A percentile compares a stretch with the other conserved stretches of the same genome.
phyloP scores from a whole-genome alignment of 2,329 filamentous ascomycete species.

The Aspergillus vadensis region DNA sequence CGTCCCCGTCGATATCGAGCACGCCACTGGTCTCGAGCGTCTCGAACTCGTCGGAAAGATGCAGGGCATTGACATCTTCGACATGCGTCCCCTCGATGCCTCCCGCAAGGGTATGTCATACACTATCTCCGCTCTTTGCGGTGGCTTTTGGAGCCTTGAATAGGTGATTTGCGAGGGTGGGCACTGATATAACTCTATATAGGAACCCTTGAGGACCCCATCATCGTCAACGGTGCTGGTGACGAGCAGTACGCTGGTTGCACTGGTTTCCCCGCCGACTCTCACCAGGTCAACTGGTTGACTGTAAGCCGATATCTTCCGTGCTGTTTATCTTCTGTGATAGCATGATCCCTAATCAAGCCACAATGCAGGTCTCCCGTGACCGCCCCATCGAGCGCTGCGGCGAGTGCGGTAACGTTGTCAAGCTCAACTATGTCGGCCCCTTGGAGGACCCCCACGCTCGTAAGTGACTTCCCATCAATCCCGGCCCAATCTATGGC shows the following conservation, averaged over 20 bases:
- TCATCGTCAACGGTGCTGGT: slow-evolving; percentile 85
- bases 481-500: not conserved
- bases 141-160: not conserved
- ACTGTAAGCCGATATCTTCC: slow-evolving; percentile 60
- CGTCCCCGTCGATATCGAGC: slow-evolving; percentile 91
- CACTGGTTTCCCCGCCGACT: slow-evolving; percentile 91
- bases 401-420: slow-evolving; percentile 92
- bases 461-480: slow-evolving; percentile 40
- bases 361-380: slow-evolving; percentile 67
- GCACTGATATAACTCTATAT: slow-evolving; percentile 11
- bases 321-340: not conserved
- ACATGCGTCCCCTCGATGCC: slow-evolving; percentile 94
- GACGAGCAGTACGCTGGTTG: slow-evolving; percentile 97
- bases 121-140: not conserved
- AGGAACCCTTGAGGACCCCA: slow-evolving; percentile 89
- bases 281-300: slow-evolving; percentile 87
- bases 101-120: slow-evolving; percentile 72
- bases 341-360: slow-evolving; percentile 22
- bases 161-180: not conserved
- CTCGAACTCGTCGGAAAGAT: slow-evolving; percentile 99
- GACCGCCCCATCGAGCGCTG: slow-evolving; percentile 92
- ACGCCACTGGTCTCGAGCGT: slow-evolving; percentile 96
- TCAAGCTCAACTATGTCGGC: slow-evolving; percentile 97
- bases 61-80: slow-evolving; percentile 96
- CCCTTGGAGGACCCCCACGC: slow-evolving; percentile 71